Conservation (phyloP, 1,284 basidiomycete genomes). For the Caloboletus inedulis region DNA sequence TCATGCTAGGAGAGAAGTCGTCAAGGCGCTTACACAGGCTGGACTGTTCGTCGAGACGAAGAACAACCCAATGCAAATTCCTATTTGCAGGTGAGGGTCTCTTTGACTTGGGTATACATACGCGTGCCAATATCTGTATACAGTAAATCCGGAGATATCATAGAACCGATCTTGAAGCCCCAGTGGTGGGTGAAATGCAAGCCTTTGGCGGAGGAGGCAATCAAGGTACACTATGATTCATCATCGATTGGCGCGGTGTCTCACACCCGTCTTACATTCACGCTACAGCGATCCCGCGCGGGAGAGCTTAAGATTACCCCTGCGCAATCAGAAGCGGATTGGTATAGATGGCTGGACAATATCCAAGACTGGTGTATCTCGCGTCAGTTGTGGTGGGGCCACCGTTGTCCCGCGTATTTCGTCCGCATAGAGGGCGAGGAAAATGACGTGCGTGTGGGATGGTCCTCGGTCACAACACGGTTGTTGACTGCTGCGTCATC, state of each 20-base stretch:
- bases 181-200: constrained; percentile 99
- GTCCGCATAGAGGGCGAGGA: constrained; percentile 80
- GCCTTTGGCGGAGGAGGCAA: constrained; percentile 86
- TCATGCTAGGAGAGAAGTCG: constrained; percentile 84
- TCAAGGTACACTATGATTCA: constrained; percentile 55
- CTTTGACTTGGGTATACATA: background rate
- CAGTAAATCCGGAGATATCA: constrained; percentile 94
- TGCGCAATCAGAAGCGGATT: constrained; percentile 87
- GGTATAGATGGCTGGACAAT: constrained; percentile 95
- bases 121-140: background rate
- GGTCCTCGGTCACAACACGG: background rate
- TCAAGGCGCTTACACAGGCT: constrained; percentile 82
- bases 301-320: constrained; percentile 87
- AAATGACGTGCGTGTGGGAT: constrained; percentile 58
- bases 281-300: constrained; percentile 70
- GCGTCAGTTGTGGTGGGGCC: constrained; percentile 99
- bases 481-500: background rate
- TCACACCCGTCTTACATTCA: background rate
- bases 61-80: constrained; percentile 95
- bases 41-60: constrained; percentile 90
- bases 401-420: constrained; percentile 94
- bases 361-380: constrained; percentile 99
- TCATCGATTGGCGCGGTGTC: background rate
- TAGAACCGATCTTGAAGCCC: constrained; percentile 95
- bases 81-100: constrained; percentile 71